phyloP scores from a whole-genome alignment of 2,329 filamentous ascomycete genomes.

The Sporothrix globosa region DNA sequence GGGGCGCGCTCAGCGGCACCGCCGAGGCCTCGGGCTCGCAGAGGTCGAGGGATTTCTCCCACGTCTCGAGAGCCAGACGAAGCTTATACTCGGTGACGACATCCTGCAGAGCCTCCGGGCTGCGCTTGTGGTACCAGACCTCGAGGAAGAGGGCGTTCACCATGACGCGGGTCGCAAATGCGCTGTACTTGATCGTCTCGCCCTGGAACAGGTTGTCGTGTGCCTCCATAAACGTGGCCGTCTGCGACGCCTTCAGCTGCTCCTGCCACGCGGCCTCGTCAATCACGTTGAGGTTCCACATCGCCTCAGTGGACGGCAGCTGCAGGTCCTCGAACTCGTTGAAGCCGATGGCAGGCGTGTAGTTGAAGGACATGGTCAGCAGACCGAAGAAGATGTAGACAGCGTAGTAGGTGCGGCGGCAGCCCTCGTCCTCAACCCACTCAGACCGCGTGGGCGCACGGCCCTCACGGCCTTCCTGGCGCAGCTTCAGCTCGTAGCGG shows the following conservation, averaged over 20 bases:
- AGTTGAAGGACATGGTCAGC: constrained; percentile 93
- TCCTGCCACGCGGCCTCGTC: constrained; percentile 87
- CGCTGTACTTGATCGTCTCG: constrained; percentile 86
- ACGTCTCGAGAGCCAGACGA: constrained; percentile 92
- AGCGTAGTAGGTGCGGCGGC: constrained; percentile 93
- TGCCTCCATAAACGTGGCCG: constrained; percentile 87
- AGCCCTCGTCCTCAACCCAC: constrained; percentile 97
- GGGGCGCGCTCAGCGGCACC: constrained; percentile 87
- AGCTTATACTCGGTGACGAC: constrained; percentile 99
- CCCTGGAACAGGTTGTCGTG: constrained; percentile 96
- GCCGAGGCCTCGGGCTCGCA: constrained; percentile 89
- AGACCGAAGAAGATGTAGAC: constrained; percentile 99
- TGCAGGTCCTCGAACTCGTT: constrained; percentile 95
- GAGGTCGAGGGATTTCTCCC: constrained; percentile 93
- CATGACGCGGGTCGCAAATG: constrained; percentile 96
- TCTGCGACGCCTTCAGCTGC: constrained; percentile 68
- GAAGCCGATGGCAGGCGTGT: constrained; percentile 96
- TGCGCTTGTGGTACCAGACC: constrained; percentile 98
- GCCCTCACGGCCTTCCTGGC: constrained; percentile 82
- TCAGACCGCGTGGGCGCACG: constrained; percentile 77
- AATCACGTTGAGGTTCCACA: constrained; percentile 83
- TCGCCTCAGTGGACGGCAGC: constrained; percentile 86
- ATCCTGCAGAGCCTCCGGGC: constrained; percentile 94
- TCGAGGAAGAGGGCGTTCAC: constrained; percentile 98
- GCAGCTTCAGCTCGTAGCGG: constrained; percentile 91